Evolutionary conservation across 345 rosid species (phyloP).

Genomic region (Acer saccharum): DNA sequence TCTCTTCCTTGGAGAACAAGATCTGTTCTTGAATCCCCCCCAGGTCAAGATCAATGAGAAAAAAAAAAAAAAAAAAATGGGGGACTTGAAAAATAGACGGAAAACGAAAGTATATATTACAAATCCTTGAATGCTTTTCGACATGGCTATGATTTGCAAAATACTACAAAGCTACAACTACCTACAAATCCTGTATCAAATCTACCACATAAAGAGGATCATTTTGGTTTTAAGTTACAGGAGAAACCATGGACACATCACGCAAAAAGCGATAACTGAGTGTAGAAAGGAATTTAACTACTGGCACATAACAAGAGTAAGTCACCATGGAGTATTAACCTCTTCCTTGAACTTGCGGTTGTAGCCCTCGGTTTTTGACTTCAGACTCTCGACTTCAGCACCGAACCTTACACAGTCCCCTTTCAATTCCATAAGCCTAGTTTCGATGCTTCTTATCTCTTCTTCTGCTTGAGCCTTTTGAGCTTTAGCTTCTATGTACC

Average conservation of each 20-base stretch:
- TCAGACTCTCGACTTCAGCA: constrained; percentile 42
- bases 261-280: not conserved
- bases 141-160: constrained; percentile 2
- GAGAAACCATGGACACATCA: constrained; percentile 8
- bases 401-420: constrained; percentile 34
- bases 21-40: not conserved
- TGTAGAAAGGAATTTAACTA: not conserved
- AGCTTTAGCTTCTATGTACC: constrained; percentile 55
- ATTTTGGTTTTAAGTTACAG: constrained; percentile 13
- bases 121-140: not conserved
- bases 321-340: constrained; percentile 63
- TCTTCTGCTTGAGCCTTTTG: constrained; percentile 34
- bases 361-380: constrained; percentile 48
- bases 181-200: constrained; percentile 13
- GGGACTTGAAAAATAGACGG: not conserved
- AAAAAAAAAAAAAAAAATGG: not conserved
- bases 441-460: constrained; percentile 50
- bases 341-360: constrained; percentile 51
- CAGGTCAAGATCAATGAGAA: not conserved
- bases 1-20: not conserved
- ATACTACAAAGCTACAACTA: constrained; percentile 6
- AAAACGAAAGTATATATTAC: not conserved
- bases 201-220: constrained; percentile 1
- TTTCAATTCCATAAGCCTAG: constrained; percentile 54
- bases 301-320: not conserved